phyloP scores from a whole-genome alignment of 2,329 filamentous ascomycete genomes.

The Hymenoscyphus occultus region DNA sequence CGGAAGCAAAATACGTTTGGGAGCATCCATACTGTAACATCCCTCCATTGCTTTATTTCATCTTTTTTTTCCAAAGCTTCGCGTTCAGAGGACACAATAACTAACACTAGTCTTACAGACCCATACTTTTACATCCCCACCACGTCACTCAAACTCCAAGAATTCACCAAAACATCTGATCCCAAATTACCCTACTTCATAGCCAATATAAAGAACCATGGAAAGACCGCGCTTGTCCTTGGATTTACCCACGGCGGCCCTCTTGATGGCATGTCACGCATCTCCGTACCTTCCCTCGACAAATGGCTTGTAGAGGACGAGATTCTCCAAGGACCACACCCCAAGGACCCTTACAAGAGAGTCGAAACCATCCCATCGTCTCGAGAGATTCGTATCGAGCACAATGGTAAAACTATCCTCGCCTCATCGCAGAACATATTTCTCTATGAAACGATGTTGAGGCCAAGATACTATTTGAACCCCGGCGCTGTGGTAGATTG shows the following conservation, averaged over 20 bases:
- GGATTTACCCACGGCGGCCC: not conserved
- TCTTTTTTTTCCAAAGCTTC: not conserved
- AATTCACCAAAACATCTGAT: constrained; percentile 36
- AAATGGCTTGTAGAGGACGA: constrained; percentile 57
- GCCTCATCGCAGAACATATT: constrained; percentile 47
- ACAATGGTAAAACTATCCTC: constrained; percentile 45
- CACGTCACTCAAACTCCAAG: constrained; percentile 4
- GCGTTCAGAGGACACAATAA: not conserved
- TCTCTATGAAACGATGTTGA: constrained; percentile 58
- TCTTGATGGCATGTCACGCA: constrained; percentile 20
- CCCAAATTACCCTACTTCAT: constrained; percentile 11
- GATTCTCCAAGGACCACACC: constrained; percentile 55
- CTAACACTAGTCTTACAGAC: constrained; percentile 27
- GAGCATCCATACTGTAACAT: constrained; percentile 41
- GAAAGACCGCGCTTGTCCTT: not conserved
- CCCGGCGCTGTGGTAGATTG: constrained; percentile 16
- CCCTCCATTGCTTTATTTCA: too few species aligned
- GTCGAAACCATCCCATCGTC: constrained; percentile 58
- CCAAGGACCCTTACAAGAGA: constrained; percentile 65
- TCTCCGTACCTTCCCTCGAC: constrained; percentile 23
- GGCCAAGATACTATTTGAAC: constrained; percentile 52
- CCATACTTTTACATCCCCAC: constrained; percentile 45
- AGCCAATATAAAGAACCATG: constrained; percentile 6
- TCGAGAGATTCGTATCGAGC: constrained; percentile 50
- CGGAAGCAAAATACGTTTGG: constrained; percentile 41